Percentiles rank a stretch among this genome's conserved stretches.
Evolutionary conservation across 2,329 filamentous ascomycete species (phyloP).

Genomic region (Fusarium irregulare): DNA sequence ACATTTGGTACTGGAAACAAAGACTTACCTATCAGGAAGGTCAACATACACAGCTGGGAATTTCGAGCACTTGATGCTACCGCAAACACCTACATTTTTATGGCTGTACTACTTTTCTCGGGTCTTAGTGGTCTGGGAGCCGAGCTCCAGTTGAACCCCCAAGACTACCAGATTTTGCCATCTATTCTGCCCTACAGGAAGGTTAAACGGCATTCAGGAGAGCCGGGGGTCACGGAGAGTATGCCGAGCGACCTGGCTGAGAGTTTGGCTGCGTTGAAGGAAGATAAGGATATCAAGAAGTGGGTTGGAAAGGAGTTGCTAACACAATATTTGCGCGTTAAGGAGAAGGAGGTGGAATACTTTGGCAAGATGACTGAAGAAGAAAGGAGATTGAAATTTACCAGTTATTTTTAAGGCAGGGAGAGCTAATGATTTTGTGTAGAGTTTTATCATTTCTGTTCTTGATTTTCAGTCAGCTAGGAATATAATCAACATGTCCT

Average conservation of each 20-base stretch:
- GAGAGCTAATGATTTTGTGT: no score
- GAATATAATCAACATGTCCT: no score
- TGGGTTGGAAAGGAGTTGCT: not conserved
- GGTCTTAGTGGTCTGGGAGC: no score
- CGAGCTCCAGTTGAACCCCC: fast-evolving
- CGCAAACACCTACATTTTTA: not conserved
- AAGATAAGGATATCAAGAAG: not conserved
- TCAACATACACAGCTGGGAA: not conserved
- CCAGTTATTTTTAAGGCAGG: no score
- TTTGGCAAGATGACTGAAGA: not conserved
- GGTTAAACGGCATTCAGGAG: not conserved
- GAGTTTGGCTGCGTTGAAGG: not conserved
- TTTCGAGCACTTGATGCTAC: not conserved
- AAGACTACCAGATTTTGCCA: not conserved
- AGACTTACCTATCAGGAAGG: not conserved
- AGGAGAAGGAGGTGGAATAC: not conserved
- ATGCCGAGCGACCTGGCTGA: not conserved
- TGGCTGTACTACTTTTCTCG: not conserved
- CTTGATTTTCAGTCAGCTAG: no score
- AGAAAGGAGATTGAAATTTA: no score
- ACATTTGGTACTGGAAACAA: fast-evolving
- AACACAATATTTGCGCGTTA: not conserved
- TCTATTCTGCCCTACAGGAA: fast-evolving
- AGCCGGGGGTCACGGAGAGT: not conserved
- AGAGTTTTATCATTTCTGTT: no score